phyloP scores from a whole-genome alignment of 306 rosid genomes.

The Lotus japonicus region DNA sequence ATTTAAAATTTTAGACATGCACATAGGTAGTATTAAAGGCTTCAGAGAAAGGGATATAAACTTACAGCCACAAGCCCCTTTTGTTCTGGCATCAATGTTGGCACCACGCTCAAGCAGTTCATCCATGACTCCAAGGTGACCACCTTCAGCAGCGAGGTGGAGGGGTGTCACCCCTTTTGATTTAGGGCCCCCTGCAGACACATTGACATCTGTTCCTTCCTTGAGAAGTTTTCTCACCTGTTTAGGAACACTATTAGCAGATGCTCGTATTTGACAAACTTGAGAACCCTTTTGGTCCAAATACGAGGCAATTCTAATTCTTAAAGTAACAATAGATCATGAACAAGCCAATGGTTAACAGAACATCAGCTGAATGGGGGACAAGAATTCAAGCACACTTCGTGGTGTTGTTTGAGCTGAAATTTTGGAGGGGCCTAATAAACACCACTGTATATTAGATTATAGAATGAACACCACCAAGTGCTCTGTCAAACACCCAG shows the following conservation, averaged over 20 bases:
- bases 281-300: neutral
- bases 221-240: slow-evolving; percentile 85
- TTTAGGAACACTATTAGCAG: slow-evolving; percentile 7
- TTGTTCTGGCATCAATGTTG: slow-evolving; percentile 87
- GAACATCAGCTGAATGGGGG: neutral
- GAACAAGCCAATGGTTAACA: neutral
- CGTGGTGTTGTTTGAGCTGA: no score
- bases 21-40: neutral
- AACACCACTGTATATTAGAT: no score
- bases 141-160: slow-evolving; percentile 98
- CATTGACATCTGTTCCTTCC: slow-evolving; percentile 89
- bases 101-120: slow-evolving; percentile 95
- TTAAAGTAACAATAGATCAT: neutral
- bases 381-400: neutral
- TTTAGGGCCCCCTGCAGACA: slow-evolving; percentile 83
- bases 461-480: no score
- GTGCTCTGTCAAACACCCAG: no score
- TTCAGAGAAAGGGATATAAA: neutral
- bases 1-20: neutral
- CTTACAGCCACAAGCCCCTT: slow-evolving; percentile 97
- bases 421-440: no score
- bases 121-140: slow-evolving; percentile 88
- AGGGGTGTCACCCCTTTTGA: slow-evolving; percentile 89
- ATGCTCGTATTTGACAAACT: slow-evolving; percentile 1
- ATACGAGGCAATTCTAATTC: neutral